Evolutionary conservation across 2,329 filamentous ascomycete genomes (phyloP).

Genomic region (Alternaria dauci): DNA sequence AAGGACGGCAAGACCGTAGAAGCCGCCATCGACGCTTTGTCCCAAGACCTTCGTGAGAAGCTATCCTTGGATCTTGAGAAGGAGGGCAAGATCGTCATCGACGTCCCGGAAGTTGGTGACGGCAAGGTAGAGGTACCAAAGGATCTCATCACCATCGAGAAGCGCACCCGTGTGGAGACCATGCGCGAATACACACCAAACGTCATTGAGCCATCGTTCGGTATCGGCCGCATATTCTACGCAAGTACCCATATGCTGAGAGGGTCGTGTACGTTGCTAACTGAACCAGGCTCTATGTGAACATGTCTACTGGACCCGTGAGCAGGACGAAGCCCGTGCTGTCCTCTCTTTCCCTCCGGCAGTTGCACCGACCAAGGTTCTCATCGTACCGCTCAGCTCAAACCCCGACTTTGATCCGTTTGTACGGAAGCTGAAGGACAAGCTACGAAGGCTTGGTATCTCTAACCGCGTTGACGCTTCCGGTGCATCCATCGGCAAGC

Average conservation of each 20-base stretch:
- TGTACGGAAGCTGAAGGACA: conserved; percentile 74
- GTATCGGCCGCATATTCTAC: conserved; percentile 95
- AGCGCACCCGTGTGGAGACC: conserved; percentile 82
- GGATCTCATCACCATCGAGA: conserved; percentile 84
- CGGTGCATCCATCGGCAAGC: conserved; percentile 90
- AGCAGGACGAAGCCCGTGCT: conserved; percentile 82
- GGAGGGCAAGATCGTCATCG: conserved; percentile 77
- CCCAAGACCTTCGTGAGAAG: conserved; percentile 82
- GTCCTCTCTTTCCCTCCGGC: conserved; percentile 77
- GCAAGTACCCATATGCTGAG: conserved; percentile 23
- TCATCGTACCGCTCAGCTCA: conserved; percentile 86
- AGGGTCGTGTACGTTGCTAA: conserved; percentile 14
- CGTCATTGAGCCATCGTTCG: conserved; percentile 96
- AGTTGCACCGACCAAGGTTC: conserved; percentile 92
- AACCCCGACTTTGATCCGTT: conserved; percentile 84
- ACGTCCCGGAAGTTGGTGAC: conserved; percentile 71
- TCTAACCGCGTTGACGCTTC: conserved; percentile 90
- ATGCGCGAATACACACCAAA: conserved; percentile 92
- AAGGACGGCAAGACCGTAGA: conserved; percentile 87
- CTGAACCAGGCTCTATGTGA: conserved; percentile 84
- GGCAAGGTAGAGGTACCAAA: conserved; percentile 81
- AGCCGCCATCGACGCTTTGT: conserved; percentile 75
- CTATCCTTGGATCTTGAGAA: conserved; percentile 76
- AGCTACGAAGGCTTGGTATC: conserved; percentile 77
- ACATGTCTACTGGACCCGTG: conserved; percentile 93